Evolutionary conservation across 129 eudicot genomes (phyloP).

Genomic region (Flaveria robusta): DNA sequence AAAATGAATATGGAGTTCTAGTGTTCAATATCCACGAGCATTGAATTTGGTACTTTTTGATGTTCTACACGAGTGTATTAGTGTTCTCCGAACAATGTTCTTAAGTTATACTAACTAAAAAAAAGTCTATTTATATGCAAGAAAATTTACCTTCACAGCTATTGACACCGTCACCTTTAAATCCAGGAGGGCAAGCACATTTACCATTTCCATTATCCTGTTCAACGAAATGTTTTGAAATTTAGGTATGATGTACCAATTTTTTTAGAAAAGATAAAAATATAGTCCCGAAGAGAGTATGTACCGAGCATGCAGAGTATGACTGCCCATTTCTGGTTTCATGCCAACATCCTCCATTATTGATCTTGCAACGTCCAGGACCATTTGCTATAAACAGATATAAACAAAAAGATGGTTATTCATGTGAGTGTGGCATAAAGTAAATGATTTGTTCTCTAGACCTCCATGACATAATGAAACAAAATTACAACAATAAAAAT

Average conservation of each 20-base stretch:
- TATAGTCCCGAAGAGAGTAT: neutral
- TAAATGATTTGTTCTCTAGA: neutral
- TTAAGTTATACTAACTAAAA: neutral
- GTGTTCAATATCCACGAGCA: no score
- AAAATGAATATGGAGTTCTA: no score
- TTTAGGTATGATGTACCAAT: neutral
- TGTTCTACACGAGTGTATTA: neutral
- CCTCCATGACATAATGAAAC: neutral
- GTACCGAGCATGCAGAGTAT: slow-evolving; percentile 85
- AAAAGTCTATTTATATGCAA: neutral
- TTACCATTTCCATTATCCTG: slow-evolving; percentile 72
- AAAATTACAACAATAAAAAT: neutral
- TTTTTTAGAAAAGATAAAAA: neutral
- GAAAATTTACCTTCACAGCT: slow-evolving; percentile 72
- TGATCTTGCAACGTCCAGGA: slow-evolving; percentile 88
- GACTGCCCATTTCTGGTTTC: slow-evolving; percentile 64
- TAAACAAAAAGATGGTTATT: slow-evolving; percentile 18
- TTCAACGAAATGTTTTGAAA: slow-evolving; percentile 18
- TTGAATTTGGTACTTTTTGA: neutral
- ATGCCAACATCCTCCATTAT: slow-evolving; percentile 98
- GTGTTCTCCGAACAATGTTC: no score
- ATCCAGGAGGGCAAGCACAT: slow-evolving; percentile 89
- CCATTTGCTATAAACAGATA: slow-evolving; percentile 63
- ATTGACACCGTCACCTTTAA: slow-evolving; percentile 83
- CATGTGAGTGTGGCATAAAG: neutral